Evolutionary conservation across 305 asterid species (phyloP).

Genomic region (Stenogyne calaminthoides): DNA sequence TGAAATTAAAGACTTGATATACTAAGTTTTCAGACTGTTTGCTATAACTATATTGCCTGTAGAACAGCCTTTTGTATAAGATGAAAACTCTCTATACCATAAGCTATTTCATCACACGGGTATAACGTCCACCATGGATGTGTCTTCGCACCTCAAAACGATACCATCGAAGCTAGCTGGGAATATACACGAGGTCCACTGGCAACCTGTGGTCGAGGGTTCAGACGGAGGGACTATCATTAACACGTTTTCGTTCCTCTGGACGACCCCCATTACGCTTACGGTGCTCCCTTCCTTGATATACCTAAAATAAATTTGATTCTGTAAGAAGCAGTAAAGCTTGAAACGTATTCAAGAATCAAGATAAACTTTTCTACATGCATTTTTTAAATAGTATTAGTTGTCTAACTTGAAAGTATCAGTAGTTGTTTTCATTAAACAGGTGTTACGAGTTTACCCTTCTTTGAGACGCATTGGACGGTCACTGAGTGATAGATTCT

Average conservation of each 20-base stretch:
- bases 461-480: constrained; percentile 76
- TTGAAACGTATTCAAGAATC: not conserved
- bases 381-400: too few species aligned
- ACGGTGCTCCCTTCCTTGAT: constrained; percentile 94
- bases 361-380: too few species aligned
- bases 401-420: too few species aligned
- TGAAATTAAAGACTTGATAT: not conserved
- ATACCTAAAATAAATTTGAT: constrained; percentile 47
- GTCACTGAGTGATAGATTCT: constrained; percentile 73
- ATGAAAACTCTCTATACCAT: constrained; percentile 6
- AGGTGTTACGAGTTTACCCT: constrained; percentile 51
- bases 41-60: constrained; percentile 29
- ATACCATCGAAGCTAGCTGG: constrained; percentile 86
- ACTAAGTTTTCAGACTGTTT: constrained; percentile 25
- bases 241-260: constrained; percentile 79
- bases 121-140: constrained; percentile 76
- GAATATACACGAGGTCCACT: constrained; percentile 76
- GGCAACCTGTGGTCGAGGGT: constrained; percentile 77
- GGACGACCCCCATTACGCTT: constrained; percentile 91
- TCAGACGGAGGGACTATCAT: constrained; percentile 78
- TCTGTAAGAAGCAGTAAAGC: not conserved
- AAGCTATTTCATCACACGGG: constrained; percentile 48
- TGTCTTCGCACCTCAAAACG: constrained; percentile 78
- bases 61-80: constrained; percentile 34
- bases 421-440: too few species aligned